Evolutionary conservation across 352 stramenopile species (phyloP).

Genomic region (Phytophthora hibernalis): DNA sequence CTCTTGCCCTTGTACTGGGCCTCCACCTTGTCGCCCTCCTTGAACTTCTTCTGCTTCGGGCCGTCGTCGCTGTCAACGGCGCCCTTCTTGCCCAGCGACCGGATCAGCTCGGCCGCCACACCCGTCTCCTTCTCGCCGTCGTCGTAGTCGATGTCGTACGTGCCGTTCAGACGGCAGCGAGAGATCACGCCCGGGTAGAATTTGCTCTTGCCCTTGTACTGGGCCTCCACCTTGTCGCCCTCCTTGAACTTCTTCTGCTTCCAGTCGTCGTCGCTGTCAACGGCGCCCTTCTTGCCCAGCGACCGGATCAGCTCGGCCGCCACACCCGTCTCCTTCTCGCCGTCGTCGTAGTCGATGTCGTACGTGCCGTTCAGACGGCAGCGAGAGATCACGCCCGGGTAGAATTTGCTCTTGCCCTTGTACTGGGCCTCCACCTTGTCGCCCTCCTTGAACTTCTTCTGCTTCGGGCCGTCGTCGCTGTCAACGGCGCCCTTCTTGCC

Average conservation of each 20-base stretch:
- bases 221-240: slow-evolving; percentile 44
- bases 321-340: slow-evolving; percentile 14
- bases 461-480: slow-evolving; percentile 10
- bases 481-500: slow-evolving; percentile 1
- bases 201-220: slow-evolving; percentile 58
- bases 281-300: slow-evolving; percentile 1
- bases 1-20: slow-evolving; percentile 58
- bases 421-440: slow-evolving; percentile 13
- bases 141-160: slow-evolving; percentile 77
- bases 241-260: slow-evolving; percentile 50
- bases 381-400: slow-evolving; percentile 10
- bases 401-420: slow-evolving; percentile 17
- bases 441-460: slow-evolving; percentile 12
- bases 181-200: slow-evolving; percentile 63
- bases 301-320: slow-evolving; percentile 9
- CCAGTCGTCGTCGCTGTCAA: slow-evolving; percentile 55
- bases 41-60: slow-evolving; percentile 24
- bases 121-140: slow-evolving; percentile 59
- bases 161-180: slow-evolving; percentile 53
- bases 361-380: slow-evolving; percentile 13
- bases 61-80: slow-evolving; percentile 11
- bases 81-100: slow-evolving; percentile 8
- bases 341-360: slow-evolving; percentile 14
- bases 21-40: slow-evolving; percentile 44
- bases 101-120: slow-evolving; percentile 42